These are phyloP conservation scores for Acrodontium crateriforme DNA, from an alignment of 2,329 filamentous ascomycete genomes.

Conservation along the genomic window DNA sequence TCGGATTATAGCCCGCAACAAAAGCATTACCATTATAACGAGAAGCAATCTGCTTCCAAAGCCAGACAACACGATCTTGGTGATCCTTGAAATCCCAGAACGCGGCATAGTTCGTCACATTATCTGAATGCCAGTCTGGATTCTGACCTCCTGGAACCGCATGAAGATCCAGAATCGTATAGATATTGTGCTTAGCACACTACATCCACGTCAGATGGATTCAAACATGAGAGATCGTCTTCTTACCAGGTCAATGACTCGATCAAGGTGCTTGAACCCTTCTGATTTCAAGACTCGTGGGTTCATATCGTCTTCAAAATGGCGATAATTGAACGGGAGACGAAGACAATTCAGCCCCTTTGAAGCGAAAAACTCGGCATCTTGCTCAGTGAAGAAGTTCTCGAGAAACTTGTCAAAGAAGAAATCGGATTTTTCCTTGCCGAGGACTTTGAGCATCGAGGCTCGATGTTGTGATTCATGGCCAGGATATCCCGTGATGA, in stretches of 20 bases:
- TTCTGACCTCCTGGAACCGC: constrained; percentile 37
- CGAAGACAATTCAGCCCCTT: constrained; percentile 45
- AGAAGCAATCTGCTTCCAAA: constrained; percentile 35
- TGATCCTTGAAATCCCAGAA: constrained; percentile 40
- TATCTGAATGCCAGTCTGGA: constrained; percentile 39
- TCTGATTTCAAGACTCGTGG: constrained; percentile 33
- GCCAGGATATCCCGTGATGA: constrained; percentile 49
- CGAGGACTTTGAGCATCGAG: constrained; percentile 40
- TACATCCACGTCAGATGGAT: too few species aligned
- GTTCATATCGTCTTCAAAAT: constrained; percentile 39
- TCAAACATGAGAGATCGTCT: too few species aligned
- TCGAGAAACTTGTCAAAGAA: constrained; percentile 46
- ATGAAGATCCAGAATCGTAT: constrained; percentile 39
- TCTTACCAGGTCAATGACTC: constrained; percentile 34
- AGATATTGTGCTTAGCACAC: constrained; percentile 35
- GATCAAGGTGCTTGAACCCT: constrained; percentile 38
- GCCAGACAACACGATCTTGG: constrained; percentile 36
- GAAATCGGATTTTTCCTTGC: constrained; percentile 43
- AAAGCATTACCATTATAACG: constrained; percentile 33
- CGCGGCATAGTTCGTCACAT: constrained; percentile 29
- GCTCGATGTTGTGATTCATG: constrained; percentile 43
- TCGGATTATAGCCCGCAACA: constrained; percentile 39
- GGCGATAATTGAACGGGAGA: constrained; percentile 47
- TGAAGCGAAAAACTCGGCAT: constrained; percentile 44
- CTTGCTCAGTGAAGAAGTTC: constrained; percentile 45